Evolutionary conservation across 2,329 filamentous ascomycete genomes (phyloP).

Genomic region (Monilinia vaccinii-corymbosi): DNA sequence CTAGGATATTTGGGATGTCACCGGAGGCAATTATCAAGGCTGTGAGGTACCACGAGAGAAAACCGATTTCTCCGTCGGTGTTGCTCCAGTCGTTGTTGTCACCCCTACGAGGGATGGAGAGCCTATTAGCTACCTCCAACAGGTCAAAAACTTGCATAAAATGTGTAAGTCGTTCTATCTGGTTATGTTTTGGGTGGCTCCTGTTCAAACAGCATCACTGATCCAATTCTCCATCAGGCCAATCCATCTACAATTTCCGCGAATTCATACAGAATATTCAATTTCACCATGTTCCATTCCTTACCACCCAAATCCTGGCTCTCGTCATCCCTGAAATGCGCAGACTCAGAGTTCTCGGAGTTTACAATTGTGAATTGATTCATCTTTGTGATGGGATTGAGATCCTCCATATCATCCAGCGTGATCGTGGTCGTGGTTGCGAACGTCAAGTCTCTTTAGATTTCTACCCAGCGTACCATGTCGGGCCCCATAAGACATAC

Average conservation of each 20-base stretch:
- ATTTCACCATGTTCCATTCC: slow-evolving; percentile 23
- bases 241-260: slow-evolving; percentile 17
- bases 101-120: not conserved
- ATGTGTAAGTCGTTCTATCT: slow-evolving; percentile 15
- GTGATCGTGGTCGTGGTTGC: slow-evolving; percentile 14
- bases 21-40: not conserved
- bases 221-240: slow-evolving; percentile 4
- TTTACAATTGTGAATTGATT: slow-evolving; percentile 26
- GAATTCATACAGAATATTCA: slow-evolving; percentile 21
- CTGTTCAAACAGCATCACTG: not conserved
- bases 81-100: not conserved
- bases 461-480: slow-evolving; percentile 24
- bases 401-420: slow-evolving; percentile 22
- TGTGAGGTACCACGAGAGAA: slow-evolving; percentile 6
- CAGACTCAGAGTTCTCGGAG: slow-evolving; percentile 20
- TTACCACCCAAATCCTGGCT: slow-evolving; percentile 17
- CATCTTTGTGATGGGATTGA: slow-evolving; percentile 19
- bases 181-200: not conserved
- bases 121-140: slow-evolving; percentile 9
- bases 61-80: not conserved
- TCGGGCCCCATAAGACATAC: not conserved
- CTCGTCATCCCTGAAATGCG: slow-evolving; percentile 24
- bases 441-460: slow-evolving; percentile 21
- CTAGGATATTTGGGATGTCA: slow-evolving; percentile 7
- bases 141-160: slow-evolving; percentile 14